Percentiles rank a stretch among this genome's conserved stretches.
phyloP scores from a whole-genome alignment of 352 stramenopile genomes.

The Pythium periplocum region DNA sequence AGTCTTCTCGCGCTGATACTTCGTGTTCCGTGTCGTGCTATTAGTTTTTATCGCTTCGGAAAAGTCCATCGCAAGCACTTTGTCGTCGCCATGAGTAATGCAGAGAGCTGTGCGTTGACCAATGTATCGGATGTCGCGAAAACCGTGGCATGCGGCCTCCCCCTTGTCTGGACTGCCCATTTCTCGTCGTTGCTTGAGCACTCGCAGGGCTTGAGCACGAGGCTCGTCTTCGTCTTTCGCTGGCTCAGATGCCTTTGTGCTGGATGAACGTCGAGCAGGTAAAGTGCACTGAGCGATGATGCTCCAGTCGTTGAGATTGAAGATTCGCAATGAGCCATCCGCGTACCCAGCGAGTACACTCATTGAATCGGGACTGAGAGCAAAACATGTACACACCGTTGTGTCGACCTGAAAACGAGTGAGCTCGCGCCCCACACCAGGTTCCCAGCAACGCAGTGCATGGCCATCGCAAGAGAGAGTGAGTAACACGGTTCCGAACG shows the following conservation, averaged over 20 bases:
- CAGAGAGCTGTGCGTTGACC: no score
- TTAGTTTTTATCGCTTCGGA: no score
- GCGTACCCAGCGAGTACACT: conserved; percentile 37
- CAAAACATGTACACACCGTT: conserved; percentile 29
- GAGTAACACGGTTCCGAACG: conserved; percentile 30
- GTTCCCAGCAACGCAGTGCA: conserved; percentile 40
- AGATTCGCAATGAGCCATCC: conserved; percentile 42
- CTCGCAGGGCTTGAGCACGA: conserved; percentile 3
- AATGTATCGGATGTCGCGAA: no score
- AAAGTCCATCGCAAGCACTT: no score
- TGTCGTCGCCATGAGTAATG: no score
- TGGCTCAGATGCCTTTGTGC: neutral
- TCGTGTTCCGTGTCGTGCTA: no score
- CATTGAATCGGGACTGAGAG: conserved; percentile 16
- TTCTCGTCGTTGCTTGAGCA: conserved; percentile 6
- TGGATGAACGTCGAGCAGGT: neutral
- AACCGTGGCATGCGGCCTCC: no score
- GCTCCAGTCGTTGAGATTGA: conserved; percentile 39
- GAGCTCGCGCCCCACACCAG: conserved; percentile 30
- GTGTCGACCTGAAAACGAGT: conserved; percentile 26
- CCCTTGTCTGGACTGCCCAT: no score
- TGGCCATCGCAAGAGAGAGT: conserved; percentile 17
- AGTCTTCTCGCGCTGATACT: no score
- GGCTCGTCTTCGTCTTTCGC: no score
- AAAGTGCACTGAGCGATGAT: conserved; percentile 39